Percentiles rank a stretch among this genome's conserved stretches.
Evolutionary conservation across 2,329 filamentous ascomycete species (phyloP).

Genomic region (Fusarium armeniacum): DNA sequence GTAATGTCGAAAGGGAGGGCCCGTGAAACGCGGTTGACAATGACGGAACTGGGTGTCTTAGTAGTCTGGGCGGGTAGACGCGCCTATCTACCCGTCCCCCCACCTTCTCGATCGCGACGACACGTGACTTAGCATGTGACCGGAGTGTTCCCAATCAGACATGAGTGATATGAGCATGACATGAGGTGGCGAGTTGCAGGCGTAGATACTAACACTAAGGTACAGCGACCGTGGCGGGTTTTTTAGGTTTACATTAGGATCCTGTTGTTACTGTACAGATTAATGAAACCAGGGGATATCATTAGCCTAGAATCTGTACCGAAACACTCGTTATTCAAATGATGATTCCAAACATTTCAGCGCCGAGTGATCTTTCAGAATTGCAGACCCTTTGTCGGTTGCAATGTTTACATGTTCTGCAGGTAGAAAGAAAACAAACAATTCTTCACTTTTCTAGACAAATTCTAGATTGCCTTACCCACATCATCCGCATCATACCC

Average conservation of each 20-base stretch:
- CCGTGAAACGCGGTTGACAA: conserved; percentile 36
- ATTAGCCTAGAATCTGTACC: background rate
- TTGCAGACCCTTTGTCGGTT: background rate
- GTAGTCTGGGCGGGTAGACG: conserved; percentile 13
- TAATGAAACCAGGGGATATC: background rate
- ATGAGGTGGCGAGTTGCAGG: conserved; percentile 19
- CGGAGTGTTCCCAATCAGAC: background rate
- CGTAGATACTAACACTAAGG: background rate
- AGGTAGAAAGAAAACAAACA: conserved; percentile 30
- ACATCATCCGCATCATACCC: conserved; percentile 24
- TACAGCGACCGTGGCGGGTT: background rate
- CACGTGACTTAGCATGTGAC: conserved; percentile 49
- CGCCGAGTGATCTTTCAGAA: background rate
- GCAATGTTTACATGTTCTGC: conserved; percentile 31
- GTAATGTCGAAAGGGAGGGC: conserved; percentile 17
- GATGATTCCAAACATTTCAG: background rate
- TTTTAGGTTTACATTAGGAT: conserved; percentile 1
- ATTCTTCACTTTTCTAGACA: conserved; percentile 18
- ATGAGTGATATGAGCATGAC: background rate
- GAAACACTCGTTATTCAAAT: background rate
- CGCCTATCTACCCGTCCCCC: conserved; percentile 25
- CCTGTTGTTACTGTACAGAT: background rate
- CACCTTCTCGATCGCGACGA: conserved; percentile 34
- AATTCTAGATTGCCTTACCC: conserved; percentile 27
- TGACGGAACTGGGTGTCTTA: background rate